Percentiles rank a stretch among this genome's conserved stretches.
phyloP scores from a whole-genome alignment of 2,329 filamentous ascomycete genomes.

The Aspergillus vadensis region DNA sequence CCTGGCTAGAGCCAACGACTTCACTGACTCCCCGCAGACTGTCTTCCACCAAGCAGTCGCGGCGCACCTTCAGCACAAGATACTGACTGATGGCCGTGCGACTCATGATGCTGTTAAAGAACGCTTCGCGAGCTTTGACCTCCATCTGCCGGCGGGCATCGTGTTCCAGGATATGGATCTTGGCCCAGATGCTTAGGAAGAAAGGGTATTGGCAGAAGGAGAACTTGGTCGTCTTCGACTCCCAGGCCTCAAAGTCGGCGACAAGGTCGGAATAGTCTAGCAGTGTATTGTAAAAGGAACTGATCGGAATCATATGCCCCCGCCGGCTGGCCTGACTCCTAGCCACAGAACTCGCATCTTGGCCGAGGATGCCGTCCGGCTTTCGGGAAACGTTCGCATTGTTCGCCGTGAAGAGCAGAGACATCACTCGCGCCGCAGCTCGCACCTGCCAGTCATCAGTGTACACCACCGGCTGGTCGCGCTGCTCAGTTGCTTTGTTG shows the following conservation, averaged over 20 bases:
- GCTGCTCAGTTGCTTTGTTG: slow-evolving; percentile 57
- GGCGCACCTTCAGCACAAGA: slow-evolving; percentile 72
- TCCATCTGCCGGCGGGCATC: slow-evolving; percentile 90
- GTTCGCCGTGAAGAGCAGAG: slow-evolving; percentile 80
- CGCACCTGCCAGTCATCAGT: slow-evolving; percentile 87
- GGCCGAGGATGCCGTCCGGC: slow-evolving; percentile 33
- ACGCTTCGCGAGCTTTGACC: slow-evolving; percentile 81
- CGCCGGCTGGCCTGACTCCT: slow-evolving; percentile 51
- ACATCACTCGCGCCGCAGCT: slow-evolving; percentile 76
- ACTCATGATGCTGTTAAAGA: slow-evolving; percentile 84
- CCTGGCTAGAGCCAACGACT: slow-evolving; percentile 75
- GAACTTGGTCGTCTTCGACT: slow-evolving; percentile 71
- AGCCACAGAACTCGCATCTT: slow-evolving; percentile 39
- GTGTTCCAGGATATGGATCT: slow-evolving; percentile 86
- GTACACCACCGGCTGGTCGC: slow-evolving; percentile 60
- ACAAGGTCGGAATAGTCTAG: slow-evolving; percentile 85
- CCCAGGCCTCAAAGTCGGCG: slow-evolving; percentile 86
- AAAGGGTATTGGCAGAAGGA: slow-evolving; percentile 92
- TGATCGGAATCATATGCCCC: slow-evolving; percentile 74
- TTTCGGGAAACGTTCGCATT: slow-evolving; percentile 52
- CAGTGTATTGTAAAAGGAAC: slow-evolving; percentile 83
- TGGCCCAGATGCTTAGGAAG: slow-evolving; percentile 86
- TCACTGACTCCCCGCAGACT: slow-evolving; percentile 83
- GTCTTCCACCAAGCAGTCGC: slow-evolving; percentile 86
- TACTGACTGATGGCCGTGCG: slow-evolving; percentile 74